These are phyloP conservation scores for Raffaelea arxii DNA, from an alignment of 2,329 filamentous ascomycete genomes.

Conservation along the genomic window DNA sequence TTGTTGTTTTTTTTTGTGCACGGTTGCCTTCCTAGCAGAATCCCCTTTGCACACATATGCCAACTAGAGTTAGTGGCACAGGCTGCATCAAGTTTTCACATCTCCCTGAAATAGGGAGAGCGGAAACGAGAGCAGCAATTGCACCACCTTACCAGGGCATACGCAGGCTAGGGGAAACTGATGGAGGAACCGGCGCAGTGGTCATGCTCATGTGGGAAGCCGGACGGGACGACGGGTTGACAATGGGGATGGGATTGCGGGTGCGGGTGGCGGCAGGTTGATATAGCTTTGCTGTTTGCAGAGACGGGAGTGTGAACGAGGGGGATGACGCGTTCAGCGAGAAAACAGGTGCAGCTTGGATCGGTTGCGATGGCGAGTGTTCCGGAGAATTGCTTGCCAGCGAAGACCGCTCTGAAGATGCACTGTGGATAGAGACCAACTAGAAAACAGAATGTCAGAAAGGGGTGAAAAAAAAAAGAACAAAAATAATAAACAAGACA, in stretches of 20 bases:
- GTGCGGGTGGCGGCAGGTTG: slow-evolving; percentile 82
- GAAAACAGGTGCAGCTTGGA: slow-evolving; percentile 68
- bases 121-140: neutral
- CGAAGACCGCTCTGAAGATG: slow-evolving; percentile 84
- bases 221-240: slow-evolving; percentile 55
- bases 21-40: neutral
- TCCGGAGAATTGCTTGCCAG: slow-evolving; percentile 90
- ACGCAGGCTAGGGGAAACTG: slow-evolving; percentile 48
- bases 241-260: slow-evolving; percentile 93
- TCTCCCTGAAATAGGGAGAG: slow-evolving; percentile 13
- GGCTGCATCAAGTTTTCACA: slow-evolving; percentile 15
- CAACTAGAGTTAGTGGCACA: slow-evolving; percentile 12
- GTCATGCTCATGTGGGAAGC: slow-evolving; percentile 80
- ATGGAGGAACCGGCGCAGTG: slow-evolving; percentile 68
- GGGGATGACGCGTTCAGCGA: slow-evolving; percentile 61
- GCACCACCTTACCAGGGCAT: slow-evolving; percentile 42
- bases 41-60: slow-evolving; percentile 13
- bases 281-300: slow-evolving; percentile 65
- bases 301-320: slow-evolving; percentile 54
- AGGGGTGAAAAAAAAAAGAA: neutral
- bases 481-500: neutral
- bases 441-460: slow-evolving; percentile 27
- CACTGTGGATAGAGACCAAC: slow-evolving; percentile 85
- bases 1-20: slow-evolving; percentile 7
- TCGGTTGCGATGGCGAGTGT: slow-evolving; percentile 78